Percentiles rank a stretch among this genome's conserved stretches.
Conservation (phyloP, 1,284 basidiomycete species). For the Moniliophthora roreri region DNA sequence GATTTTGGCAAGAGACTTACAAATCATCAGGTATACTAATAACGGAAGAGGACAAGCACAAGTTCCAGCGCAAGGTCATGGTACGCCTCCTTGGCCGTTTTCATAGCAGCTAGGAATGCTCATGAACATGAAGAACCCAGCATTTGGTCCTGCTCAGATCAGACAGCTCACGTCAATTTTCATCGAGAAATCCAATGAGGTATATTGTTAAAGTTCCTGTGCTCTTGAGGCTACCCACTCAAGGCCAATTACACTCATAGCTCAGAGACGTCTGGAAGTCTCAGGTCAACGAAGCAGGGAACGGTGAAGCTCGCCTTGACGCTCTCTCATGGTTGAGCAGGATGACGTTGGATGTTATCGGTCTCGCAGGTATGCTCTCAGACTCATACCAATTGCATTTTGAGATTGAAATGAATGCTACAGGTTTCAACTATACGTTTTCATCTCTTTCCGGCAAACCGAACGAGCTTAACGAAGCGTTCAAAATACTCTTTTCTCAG, state of each 20-base stretch:
- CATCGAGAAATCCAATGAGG: conserved; percentile 14
- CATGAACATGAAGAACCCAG: conserved; percentile 12
- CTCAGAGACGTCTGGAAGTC: conserved; percentile 44
- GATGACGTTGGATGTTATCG: conserved; percentile 69
- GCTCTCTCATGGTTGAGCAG: conserved; percentile 54
- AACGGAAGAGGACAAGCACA: conserved; percentile 14
- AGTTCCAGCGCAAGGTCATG: conserved; percentile 16
- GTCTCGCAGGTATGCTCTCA: conserved; percentile 49
- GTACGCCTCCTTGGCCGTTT: not conserved
- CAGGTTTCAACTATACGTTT: conserved; percentile 71
- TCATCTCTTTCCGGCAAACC: conserved; percentile 26
- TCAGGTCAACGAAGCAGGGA: conserved; percentile 27
- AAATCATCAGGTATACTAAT: conserved; percentile 9
- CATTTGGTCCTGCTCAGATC: conserved; percentile 15
- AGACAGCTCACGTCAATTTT: conserved; percentile 15
- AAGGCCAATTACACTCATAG: conserved; percentile 24
- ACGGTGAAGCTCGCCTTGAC: conserved; percentile 38
- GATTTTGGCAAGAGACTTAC: not conserved
- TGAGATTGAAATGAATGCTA: not conserved
- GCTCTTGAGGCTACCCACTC: not conserved
- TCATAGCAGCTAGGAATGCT: not conserved
- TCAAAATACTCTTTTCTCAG: conserved; percentile 39
- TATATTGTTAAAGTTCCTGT: not conserved
- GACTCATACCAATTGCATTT: not conserved
- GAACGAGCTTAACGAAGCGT: conserved; percentile 51